Base-by-base conservation (phyloP, 352 stramenopile species). In the Pythium biforme region DNA sequence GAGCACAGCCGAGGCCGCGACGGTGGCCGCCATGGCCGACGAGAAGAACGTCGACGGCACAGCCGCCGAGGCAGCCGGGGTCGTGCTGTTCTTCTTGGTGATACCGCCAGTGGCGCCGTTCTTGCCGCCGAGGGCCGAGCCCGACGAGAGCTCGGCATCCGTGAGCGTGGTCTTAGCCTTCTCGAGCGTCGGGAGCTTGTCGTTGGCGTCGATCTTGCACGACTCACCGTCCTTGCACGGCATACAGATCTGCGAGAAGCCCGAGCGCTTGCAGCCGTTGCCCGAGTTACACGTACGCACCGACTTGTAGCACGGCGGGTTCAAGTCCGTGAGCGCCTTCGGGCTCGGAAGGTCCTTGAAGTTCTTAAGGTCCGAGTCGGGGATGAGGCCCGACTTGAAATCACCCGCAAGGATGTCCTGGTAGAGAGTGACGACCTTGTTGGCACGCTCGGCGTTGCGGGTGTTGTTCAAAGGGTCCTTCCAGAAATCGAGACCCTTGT, bases 231-330 rank as follows among this genome's bases (percentile, higher is more conserved):
- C 59, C 3, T 70, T 62, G 64, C 85, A 94, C 25, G 60, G 54
- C n/a, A 67, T 86, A 64, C 84, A 93, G n/a, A 93, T 17, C 66
- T 93, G 84, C 33, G 78, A 83, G 77, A 89, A 90, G 15, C 75
- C 74, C 3, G 73, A 71, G 47, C 84, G 84, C 69, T 87, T 80
- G 68, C 84, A 93, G 48, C 81, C 82, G 23, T 64, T 74, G 37
- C 72, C 75, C 14, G 59, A 75, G 19, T 76, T 76, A 50, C 83
- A 92, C 12, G 64, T 60, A 17, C 63, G 45, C 15, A 88, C 77
- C n/a, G 75, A 86, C 72, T 77, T 72, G 66, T 87, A 94, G 68
- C 85, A 94, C 39, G 78, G 79, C 17, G 81, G 81, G 68, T 94
- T 94, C 2, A 29, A n/a, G 9, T 61, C 58, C 15, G 69, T 68